Conservation (phyloP, 257 asterid genomes). For the Przewalskia tangutica region DNA sequence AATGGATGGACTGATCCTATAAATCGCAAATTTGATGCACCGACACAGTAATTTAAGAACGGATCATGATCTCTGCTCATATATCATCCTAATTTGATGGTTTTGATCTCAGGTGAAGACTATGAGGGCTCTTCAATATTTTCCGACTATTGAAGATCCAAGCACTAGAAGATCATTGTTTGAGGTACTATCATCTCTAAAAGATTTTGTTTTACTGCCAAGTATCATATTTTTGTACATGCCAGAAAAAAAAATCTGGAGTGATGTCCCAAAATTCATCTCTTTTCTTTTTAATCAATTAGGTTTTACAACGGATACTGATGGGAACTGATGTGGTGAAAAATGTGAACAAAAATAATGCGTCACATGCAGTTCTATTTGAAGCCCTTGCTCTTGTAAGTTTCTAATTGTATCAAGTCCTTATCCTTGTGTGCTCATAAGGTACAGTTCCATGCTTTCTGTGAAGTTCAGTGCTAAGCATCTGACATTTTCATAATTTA, state of each 20-base stretch:
- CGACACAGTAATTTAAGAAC: background rate
- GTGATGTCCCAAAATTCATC: background rate
- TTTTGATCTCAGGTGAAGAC: slow-evolving; percentile 66
- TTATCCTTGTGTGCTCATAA: background rate
- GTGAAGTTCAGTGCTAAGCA: background rate
- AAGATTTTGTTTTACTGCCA: background rate
- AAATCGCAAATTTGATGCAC: background rate
- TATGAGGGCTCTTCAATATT: slow-evolving; percentile 99
- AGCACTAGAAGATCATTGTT: slow-evolving; percentile 91
- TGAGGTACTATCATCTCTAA: slow-evolving; percentile 49
- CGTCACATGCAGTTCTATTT: slow-evolving; percentile 98
- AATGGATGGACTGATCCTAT: background rate
- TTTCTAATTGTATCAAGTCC: background rate
- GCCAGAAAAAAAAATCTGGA: background rate
- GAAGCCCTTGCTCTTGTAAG: slow-evolving; percentile 99
- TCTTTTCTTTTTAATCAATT: slow-evolving; percentile 9
- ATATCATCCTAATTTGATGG: background rate
- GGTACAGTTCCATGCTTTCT: background rate
- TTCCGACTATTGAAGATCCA: slow-evolving; percentile 96
- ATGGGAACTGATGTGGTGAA: slow-evolving; percentile 99
- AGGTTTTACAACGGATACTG: slow-evolving; percentile 95
- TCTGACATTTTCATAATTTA: background rate
- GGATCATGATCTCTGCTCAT: background rate
- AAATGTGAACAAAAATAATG: slow-evolving; percentile 98
- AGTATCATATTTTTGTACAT: background rate